A percentile compares a stretch with the other conserved stretches of the same genome.
These are phyloP conservation scores for Aegle marmelos DNA, from an alignment of 345 rosid genomes.

Conservation along the genomic window DNA sequence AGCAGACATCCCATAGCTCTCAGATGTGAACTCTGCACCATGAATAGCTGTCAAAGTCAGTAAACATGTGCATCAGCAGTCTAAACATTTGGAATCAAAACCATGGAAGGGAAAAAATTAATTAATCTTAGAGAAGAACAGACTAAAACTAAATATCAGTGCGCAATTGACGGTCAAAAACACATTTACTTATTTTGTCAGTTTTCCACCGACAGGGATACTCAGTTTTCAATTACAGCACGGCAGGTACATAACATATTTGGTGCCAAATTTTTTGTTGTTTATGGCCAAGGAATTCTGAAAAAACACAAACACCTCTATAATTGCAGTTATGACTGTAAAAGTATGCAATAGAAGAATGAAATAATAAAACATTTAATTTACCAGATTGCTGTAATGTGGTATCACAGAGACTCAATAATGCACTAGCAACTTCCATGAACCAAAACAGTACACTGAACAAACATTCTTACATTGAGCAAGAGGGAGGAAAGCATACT, in stretches of 20 bases:
- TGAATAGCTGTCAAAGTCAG: conserved; percentile 41
- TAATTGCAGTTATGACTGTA: neutral
- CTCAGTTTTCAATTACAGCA: neutral
- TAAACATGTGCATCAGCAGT: conserved; percentile 34
- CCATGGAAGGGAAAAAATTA: neutral
- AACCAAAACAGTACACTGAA: neutral
- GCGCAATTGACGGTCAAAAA: neutral
- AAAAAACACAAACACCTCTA: conserved; percentile 3
- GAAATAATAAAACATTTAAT: neutral
- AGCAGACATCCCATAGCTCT: conserved; percentile 78
- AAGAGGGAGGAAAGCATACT: conserved; percentile 41
- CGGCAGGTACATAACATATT: neutral
- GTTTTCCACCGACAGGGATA: neutral
- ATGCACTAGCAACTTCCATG: neutral
- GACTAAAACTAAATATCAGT: neutral
- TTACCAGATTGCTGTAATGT: neutral
- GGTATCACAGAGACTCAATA: neutral
- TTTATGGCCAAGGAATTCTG: neutral
- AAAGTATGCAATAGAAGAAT: neutral
- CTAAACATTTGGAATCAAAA: conserved; percentile 13
- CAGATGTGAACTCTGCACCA: conserved; percentile 82
- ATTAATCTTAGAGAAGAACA: neutral
- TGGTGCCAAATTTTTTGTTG: neutral
- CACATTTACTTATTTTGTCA: neutral
- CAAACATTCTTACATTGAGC: neutral